A percentile compares a stretch with the other conserved stretches of the same genome.
Conservation (phyloP, 2,329 filamentous ascomycete genomes). For the Plectosphaerella cucumerina region DNA sequence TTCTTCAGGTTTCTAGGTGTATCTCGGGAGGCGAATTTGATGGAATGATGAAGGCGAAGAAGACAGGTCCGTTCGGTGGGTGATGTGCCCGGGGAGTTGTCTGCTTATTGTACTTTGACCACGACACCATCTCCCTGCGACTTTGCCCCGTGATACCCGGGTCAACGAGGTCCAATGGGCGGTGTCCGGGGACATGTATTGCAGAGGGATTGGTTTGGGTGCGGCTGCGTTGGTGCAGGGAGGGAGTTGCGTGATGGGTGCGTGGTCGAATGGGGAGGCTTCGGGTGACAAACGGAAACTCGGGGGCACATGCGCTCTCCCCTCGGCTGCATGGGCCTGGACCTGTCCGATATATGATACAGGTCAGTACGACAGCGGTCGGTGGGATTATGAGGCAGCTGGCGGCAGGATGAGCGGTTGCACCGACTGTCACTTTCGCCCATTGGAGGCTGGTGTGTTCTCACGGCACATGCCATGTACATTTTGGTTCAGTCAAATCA, state of each 20-base stretch:
- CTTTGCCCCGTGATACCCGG: neutral
- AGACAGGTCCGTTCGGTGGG: neutral
- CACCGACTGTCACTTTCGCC: too few relatives aligned
- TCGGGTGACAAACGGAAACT: slow-evolving; percentile 1
- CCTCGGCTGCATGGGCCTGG: neutral
- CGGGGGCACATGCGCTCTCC: neutral
- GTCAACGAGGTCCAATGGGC: neutral
- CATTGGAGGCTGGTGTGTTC: too few relatives aligned
- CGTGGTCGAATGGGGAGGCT: neutral
- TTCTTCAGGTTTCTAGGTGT: too few relatives aligned
- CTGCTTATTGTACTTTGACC: neutral
- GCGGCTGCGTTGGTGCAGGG: neutral
- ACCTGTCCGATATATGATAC: too few relatives aligned
- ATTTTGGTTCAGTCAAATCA: too few relatives aligned
- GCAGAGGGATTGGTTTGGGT: neutral
- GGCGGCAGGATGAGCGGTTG: too few relatives aligned
- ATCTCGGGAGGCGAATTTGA: neutral
- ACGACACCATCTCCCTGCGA: neutral
- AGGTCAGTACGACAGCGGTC: too few relatives aligned
- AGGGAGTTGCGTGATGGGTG: neutral
- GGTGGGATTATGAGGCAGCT: too few relatives aligned
- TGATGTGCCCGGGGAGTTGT: neutral
- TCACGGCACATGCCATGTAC: too few relatives aligned
- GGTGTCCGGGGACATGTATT: too few relatives aligned
- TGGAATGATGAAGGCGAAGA: neutral